Conservation (phyloP, 1,284 basidiomycete species). For the Ustilago hordei region DNA sequence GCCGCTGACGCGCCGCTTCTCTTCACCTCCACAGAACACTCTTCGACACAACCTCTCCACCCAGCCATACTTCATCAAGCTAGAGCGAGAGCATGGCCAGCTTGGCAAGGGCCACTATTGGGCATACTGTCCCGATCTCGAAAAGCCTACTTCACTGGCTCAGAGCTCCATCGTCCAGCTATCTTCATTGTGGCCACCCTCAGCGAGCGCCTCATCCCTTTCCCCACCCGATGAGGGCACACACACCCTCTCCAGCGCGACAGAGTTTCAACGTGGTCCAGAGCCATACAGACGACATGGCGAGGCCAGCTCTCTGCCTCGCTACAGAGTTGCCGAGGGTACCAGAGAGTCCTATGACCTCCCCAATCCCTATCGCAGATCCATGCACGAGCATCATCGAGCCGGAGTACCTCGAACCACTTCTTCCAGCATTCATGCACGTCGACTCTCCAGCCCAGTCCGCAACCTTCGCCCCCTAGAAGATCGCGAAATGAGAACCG, state of each 20-base stretch:
- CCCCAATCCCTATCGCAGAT: not conserved
- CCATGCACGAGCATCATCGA: not conserved
- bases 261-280: slow-evolving; percentile 5
- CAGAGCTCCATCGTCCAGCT: slow-evolving; percentile 41
- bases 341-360: not conserved
- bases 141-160: slow-evolving; percentile 41
- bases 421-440: not conserved
- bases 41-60: slow-evolving; percentile 50
- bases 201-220: slow-evolving; percentile 14
- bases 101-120: slow-evolving; percentile 49
- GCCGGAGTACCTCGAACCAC: not conserved
- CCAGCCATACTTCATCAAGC: slow-evolving; percentile 51
- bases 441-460: slow-evolving; percentile 15
- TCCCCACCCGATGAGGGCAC: slow-evolving; percentile 6
- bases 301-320: not conserved
- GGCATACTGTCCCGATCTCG: slow-evolving; percentile 42
- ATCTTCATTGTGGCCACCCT: slow-evolving; percentile 30
- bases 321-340: not conserved
- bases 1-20: not conserved
- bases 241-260: slow-evolving; percentile 2
- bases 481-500: not conserved
- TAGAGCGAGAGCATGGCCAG: slow-evolving; percentile 39
- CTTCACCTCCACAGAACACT: slow-evolving; percentile 31
- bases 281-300: not conserved
- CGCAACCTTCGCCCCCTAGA: not conserved